Base-by-base conservation (phyloP, 2,329 filamentous ascomycete genomes). In the Rachicladosporium sp. region DNA sequence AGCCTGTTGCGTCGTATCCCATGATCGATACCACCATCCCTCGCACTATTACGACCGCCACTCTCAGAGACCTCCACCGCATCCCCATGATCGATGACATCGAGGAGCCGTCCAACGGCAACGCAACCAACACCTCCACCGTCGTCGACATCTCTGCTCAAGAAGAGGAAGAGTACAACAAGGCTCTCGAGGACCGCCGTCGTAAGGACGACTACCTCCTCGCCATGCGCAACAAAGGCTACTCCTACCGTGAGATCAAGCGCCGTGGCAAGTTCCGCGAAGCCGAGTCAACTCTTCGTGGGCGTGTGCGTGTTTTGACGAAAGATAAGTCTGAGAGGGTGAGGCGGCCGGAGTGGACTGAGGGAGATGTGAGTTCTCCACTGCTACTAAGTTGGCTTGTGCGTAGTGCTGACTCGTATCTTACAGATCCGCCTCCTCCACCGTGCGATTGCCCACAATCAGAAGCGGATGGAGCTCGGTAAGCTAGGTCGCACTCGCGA, bases 201-300 rank as follows among this genome's bases (percentile, higher is more conserved):
- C 11, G 31, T 7, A 33, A 33, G 31, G 54, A 59, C 42, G 40
- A 43, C n/a, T 48, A 45, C 32, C 64, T 83, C 1, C 55, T 81
- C 10, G 52, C 65, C n/a, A 64, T 67, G 15, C 77, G 75, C 54
- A 51, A 57, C 6, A 56, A 63, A 1, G 78, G 78, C 3, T 62
- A 74, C 62, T 75, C 78, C 1, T 86, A 84, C 59, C 71, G 69
- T 39, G 68, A 80, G 43, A 84, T 85, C 50, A 70, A 70, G 30
- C 49, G 54, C 5, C 51, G 61, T 11, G 73, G 77, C 10, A 60
- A 65, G 1, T 79, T 79, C 46, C 36, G 59, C 0, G 78, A 82
- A 50, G 76, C 79, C 1, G 80, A 84, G 59, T 82, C 80, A 8
- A 87, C 82, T 1, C 65, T 88, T 31, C 70, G 82, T 10, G 82